Evolutionary conservation across 2,329 filamentous ascomycete genomes (phyloP), one percentile per base, ranked within the genome.

Genomic region (Beauveria australis): DNA sequence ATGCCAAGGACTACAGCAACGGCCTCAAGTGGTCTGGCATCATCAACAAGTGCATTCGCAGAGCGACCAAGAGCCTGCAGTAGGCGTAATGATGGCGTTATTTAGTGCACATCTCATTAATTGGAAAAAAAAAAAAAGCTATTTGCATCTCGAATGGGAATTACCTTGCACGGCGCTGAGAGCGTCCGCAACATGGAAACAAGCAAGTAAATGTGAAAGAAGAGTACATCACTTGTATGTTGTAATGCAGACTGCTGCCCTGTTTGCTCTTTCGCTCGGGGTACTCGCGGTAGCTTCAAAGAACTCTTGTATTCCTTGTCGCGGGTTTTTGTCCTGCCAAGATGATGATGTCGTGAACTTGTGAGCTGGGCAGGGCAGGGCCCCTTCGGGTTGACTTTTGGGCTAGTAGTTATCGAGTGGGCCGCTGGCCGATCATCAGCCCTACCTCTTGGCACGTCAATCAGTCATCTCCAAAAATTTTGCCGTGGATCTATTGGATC

Each of bases 21-120:
- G 84, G 83, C 0, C 66, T 80, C 49, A 81, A 79, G 67, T 88
- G 85, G 85, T 77, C 80, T 2, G 74, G 72, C 19, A 86, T 87
- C 61, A 85, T 87, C 61, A 76, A 82, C 53, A 71, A 71, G 18
- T 79, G 76, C 54, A 75, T 87, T 43, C 65, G 68, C 40, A 74
- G 75, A 16, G 83, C 82, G 4, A 75, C 74, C 28, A 72, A 75
- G 63, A 76, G 69, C 44, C 64, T 79, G 52, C 62, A 67, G 52
- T 61, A 56, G 33, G 44, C 46, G 8, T 49, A 22, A 30, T 26
- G 12, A 49, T 26, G 19, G 49, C 19, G 43, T 24, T 12, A 54
- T 33, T 49, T 49, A 53, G 56, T 46, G 33, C 18, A 37, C 30
- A 44, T 55, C 4, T 43, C 14, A 51, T 24, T 18, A 53, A 43